phyloP scores from a whole-genome alignment of 1,139 yeast genomes.

The Hansenula anomala region DNA sequence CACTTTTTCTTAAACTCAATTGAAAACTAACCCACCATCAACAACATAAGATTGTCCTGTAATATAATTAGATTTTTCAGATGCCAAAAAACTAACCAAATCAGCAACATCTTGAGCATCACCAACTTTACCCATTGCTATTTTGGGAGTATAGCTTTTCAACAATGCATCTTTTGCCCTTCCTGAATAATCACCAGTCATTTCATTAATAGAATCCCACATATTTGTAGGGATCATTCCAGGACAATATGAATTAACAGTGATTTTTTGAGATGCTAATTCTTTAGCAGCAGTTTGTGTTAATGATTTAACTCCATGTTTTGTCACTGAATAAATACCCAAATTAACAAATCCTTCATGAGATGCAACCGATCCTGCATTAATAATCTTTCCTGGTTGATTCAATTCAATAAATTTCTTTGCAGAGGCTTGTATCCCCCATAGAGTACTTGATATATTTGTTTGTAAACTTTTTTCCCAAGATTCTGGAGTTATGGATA shows the following conservation, averaged over 20 bases:
- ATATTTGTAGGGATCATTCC: conserved; percentile 26
- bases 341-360: conserved; percentile 18
- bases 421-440: conserved; percentile 30
- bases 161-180: conserved; percentile 22
- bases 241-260: conserved; percentile 26
- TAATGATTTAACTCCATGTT: conserved; percentile 26
- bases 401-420: conserved; percentile 20
- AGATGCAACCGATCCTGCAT: conserved; percentile 25
- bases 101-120: conserved; percentile 23
- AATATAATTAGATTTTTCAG: conserved; percentile 36
- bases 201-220: conserved; percentile 24
- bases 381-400: conserved; percentile 26
- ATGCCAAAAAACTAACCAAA: conserved; percentile 28
- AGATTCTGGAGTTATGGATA: conserved; percentile 21
- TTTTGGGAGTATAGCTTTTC: conserved; percentile 15
- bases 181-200: conserved; percentile 17
- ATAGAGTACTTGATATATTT: conserved; percentile 27
- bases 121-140: conserved; percentile 22
- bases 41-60: conserved; percentile 39
- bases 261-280: conserved; percentile 21
- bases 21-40: conserved; percentile 34
- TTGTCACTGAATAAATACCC: conserved; percentile 24
- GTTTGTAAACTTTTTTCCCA: conserved; percentile 15
- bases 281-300: conserved; percentile 29
- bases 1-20: conserved; percentile 2